Conservation (phyloP, 306 rosid species). For the Bauhinia variegata region DNA sequence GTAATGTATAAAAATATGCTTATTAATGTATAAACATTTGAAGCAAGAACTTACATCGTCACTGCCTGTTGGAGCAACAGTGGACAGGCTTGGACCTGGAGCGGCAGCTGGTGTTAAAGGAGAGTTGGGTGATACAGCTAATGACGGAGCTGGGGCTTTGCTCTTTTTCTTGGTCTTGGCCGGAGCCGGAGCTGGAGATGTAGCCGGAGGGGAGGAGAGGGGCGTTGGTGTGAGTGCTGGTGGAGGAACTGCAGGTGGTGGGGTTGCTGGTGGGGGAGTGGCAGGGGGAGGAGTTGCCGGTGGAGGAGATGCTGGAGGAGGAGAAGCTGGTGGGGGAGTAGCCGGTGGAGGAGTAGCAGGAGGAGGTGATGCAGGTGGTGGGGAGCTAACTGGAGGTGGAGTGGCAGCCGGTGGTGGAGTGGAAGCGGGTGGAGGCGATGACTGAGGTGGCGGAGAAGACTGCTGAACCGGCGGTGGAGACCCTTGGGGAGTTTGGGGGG, state of each 20-base stretch:
- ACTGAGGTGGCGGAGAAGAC: conserved; percentile 38
- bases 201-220: conserved; percentile 47
- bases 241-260: no score
- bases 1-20: no score
- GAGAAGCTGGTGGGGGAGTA: conserved; percentile 32
- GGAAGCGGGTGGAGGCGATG: conserved; percentile 48
- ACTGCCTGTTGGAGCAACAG: conserved; percentile 54
- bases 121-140: conserved; percentile 44
- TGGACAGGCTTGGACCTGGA: conserved; percentile 60
- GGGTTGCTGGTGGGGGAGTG: conserved; percentile 42
- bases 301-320: conserved; percentile 39
- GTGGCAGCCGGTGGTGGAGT: no score
- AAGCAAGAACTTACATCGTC: conserved; percentile 46
- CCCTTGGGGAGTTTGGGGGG: conserved; percentile 30
- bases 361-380: conserved; percentile 1
- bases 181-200: conserved; percentile 66
- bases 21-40: no score
- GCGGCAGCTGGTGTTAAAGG: conserved; percentile 55
- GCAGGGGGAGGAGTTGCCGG: conserved; percentile 44
- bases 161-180: conserved; percentile 26
- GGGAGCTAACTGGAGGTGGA: conserved; percentile 34
- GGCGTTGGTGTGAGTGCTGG: conserved; percentile 63
- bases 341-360: conserved; percentile 44
- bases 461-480: conserved; percentile 40
- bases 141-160: conserved; percentile 40